Conservation (phyloP, 345 rosid species). For the Boechera divaricarpa region DNA sequence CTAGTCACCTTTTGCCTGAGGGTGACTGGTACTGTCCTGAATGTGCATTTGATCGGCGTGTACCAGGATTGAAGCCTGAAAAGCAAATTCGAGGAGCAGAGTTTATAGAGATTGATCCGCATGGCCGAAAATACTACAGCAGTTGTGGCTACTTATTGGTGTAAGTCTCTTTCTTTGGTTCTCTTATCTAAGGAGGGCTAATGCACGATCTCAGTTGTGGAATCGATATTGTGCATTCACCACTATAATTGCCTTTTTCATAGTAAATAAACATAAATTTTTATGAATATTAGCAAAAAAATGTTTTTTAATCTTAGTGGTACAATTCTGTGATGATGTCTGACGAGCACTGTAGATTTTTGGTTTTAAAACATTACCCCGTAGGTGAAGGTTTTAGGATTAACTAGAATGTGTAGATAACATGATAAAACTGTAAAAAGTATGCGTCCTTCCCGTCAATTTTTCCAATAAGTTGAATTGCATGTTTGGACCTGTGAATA, state of each 20-base stretch:
- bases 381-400: conserved; percentile 5
- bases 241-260: background rate
- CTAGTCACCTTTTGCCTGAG: conserved; percentile 80
- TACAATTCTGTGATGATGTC: conserved; percentile 18
- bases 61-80: conserved; percentile 58
- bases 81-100: conserved; percentile 89
- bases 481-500: conserved; percentile 25
- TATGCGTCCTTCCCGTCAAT: background rate
- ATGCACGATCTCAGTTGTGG: conserved; percentile 8
- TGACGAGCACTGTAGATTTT: conserved; percentile 22
- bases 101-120: conserved; percentile 76
- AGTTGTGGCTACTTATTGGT: conserved; percentile 88
- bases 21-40: conserved; percentile 99
- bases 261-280: background rate
- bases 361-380: conserved; percentile 18
- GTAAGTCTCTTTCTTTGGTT: conserved; percentile 64
- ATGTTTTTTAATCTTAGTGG: background rate
- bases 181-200: conserved; percentile 29
- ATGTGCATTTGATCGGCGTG: conserved; percentile 67
- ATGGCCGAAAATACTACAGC: conserved; percentile 73
- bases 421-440: conserved; percentile 14
- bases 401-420: conserved; percentile 14
- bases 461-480: conserved; percentile 21
- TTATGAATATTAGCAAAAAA: conserved; percentile 5
- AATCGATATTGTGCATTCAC: conserved; percentile 22